Evolutionary conservation across 139 green algal genomes (phyloP), one percentile per base, ranked within the genome.

Genomic region (Chlamydomonas eustigma): DNA sequence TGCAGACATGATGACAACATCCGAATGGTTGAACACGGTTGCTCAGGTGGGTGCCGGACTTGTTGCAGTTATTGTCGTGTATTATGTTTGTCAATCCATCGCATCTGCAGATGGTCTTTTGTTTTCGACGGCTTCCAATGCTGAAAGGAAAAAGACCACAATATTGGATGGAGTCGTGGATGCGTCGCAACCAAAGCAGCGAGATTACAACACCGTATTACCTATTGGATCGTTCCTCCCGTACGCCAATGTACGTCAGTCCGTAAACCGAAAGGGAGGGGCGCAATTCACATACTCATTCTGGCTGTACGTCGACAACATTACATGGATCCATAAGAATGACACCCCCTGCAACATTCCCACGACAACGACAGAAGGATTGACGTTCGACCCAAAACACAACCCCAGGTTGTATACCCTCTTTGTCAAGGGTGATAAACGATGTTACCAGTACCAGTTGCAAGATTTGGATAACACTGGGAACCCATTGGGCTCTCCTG

Each of bases 281-380:
- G 58, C 58, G 8, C 58, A 70, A 28, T 70, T 70, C 28, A 37
- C 58, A 70, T 70, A 70, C 18, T 70, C 58, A 28, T 35, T 70
- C 25, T 70, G 58, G 58, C 18, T 70, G 25, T 37, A 70, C 58
- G 28, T 70, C 34, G 25, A 70, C 25, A 70, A 70, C 58, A 18
- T 58, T 58, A 18, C 44, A 18, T 58, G 44, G 44, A 58, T 58
- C 44, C 44, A 58, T 18, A 58, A 58, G 12, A 58, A 12, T 12
- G 18, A 12, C 12, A 58, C 12, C 44, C 12, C 12, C 12, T 58
- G 44, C 44, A 58, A 58, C 44, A 18, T 18, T 12, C 18, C 18
- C 44, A 18, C 12, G 12, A 12, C 12, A 18, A 28, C 44, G 12
- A 18, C 44, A 12, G 12, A 12, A 28, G 44, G 12, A 18, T 28